A percentile compares a stretch with the other conserved stretches of the same genome.
Evolutionary conservation across 2,329 filamentous ascomycete species (phyloP).

Genomic region (Nakataea oryzae): DNA sequence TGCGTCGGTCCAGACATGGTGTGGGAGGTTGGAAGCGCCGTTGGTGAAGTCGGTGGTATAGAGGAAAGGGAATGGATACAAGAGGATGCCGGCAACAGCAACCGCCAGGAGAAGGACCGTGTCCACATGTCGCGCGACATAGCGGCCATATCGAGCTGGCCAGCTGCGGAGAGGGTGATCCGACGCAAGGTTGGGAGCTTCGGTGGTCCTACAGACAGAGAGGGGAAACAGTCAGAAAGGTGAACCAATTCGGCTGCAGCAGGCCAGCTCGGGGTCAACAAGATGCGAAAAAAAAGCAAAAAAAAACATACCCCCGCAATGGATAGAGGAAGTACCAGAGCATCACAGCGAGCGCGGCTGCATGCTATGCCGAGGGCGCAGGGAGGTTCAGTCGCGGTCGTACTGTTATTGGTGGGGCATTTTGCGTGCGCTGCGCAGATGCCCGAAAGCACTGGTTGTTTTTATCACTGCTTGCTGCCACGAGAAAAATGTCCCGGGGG

Average conservation of each 20-base stretch:
- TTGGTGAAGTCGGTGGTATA: conserved; percentile 63
- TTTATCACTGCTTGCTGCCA: background rate
- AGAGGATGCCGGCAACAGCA: conserved; percentile 56
- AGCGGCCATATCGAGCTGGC: conserved; percentile 60
- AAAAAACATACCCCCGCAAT: conserved; percentile 55
- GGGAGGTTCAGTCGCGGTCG: background rate
- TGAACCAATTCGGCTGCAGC: background rate
- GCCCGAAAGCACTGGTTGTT: background rate
- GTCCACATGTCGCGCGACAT: conserved; percentile 63
- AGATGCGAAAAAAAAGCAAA: no score
- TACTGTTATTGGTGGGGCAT: background rate
- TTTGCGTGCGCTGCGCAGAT: background rate
- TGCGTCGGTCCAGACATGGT: conserved; percentile 73
- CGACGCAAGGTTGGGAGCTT: conserved; percentile 55
- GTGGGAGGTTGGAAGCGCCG: conserved; percentile 60
- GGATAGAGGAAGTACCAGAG: conserved; percentile 73
- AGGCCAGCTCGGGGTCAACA: background rate
- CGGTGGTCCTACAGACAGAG: conserved; percentile 53
- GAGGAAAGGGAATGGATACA: conserved; percentile 67
- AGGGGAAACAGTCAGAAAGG: background rate
- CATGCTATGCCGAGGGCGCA: background rate
- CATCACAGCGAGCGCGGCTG: conserved; percentile 28
- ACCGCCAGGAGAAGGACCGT: conserved; percentile 66
- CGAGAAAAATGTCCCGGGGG: no score
- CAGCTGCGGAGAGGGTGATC: conserved; percentile 54